Evolutionary conservation across 345 rosid species (phyloP), one percentile per base, ranked within the genome.

Genomic region (Populus alba): DNA sequence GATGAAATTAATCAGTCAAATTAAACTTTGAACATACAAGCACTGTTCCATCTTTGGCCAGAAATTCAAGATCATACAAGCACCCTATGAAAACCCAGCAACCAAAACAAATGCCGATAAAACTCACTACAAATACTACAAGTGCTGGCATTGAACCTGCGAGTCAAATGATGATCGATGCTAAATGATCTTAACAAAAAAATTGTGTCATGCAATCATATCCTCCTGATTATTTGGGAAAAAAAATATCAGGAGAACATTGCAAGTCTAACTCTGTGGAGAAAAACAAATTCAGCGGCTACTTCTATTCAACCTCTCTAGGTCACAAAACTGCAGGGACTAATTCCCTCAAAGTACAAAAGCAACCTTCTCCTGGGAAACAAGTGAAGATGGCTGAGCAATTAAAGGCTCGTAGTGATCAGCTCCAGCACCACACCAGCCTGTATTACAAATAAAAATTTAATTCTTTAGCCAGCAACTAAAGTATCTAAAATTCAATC

Each of bases 371-470:
- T 92, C 99, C 10, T 84, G 90, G 7, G 97, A 91, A 41, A 92
- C 83, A 38, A 87, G 57, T n/a, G 95, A 83, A 57, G 92, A 87
- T 59, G 95, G 90, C 69, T 81, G 88, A 31, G 97, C 97, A 8
- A 94, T 84, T 83, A 97, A 80, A 9, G 99, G 98, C 78, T 97
- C 99, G 35, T 97, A 97, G 80, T 97, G 99, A 82, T 97, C 99
- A 39, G 97, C 97, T 66, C 99, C 99, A 1, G 96, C 99, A 61
- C 93, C 97, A 68, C 97, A 97, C 99, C 98, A 97, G 27, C 98
- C 98, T 97, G 88, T 38, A 35, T 33, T 2, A 66, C 31, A 38
- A 66, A 13, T 39, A 31, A 37, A 39, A 8, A 65, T 3, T 5
- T 20, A 68, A 23, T n/a, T 73, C 13, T 29, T 29, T 61, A 45